Percentiles rank a stretch among this genome's conserved stretches.
Evolutionary conservation across 352 stramenopile species (phyloP).

Genomic region (Pelagophyceae sp.): DNA sequence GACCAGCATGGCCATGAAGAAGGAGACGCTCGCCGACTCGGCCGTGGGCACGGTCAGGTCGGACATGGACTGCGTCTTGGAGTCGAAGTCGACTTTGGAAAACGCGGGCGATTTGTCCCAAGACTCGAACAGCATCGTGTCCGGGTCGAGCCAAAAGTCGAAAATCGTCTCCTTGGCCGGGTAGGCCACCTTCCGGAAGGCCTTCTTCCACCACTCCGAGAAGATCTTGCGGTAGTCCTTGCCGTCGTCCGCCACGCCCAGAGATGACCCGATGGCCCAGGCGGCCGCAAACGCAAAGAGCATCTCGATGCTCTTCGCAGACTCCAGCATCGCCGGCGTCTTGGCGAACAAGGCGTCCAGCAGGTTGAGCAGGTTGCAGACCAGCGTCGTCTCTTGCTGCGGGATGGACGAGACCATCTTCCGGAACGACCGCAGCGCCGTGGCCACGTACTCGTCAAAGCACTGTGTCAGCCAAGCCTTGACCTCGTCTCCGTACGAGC

Average conservation of each 20-base stretch:
- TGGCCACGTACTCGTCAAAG: constrained; percentile 76
- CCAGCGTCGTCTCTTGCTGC: constrained; percentile 65
- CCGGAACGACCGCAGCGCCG: constrained; percentile 31
- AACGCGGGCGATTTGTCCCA: constrained; percentile 82
- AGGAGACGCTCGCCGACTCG: constrained; percentile 75
- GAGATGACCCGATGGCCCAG: constrained; percentile 29
- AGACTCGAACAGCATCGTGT: constrained; percentile 45
- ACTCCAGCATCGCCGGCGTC: constrained; percentile 6
- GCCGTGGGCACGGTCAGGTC: constrained; percentile 78
- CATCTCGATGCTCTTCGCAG: constrained; percentile 26
- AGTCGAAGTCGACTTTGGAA: constrained; percentile 42
- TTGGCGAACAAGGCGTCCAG: constrained; percentile 68
- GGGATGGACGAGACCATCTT: constrained; percentile 17
- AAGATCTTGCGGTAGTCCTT: constrained; percentile 52
- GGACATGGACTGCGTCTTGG: constrained; percentile 23
- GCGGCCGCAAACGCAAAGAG: constrained; percentile 31
- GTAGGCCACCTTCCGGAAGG: constrained; percentile 85
- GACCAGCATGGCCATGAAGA: constrained; percentile 80
- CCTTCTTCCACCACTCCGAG: constrained; percentile 67
- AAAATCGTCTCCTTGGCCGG: constrained; percentile 84
- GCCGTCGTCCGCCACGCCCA: constrained; percentile 39
- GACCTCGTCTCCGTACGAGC: constrained; percentile 41
- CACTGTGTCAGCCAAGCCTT: constrained; percentile 65
- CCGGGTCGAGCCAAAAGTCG: constrained; percentile 81
- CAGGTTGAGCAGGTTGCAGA: constrained; percentile 75